Evolutionary conservation across 2,329 filamentous ascomycete species (phyloP).

Genomic region (Lecanosticta acicola): DNA sequence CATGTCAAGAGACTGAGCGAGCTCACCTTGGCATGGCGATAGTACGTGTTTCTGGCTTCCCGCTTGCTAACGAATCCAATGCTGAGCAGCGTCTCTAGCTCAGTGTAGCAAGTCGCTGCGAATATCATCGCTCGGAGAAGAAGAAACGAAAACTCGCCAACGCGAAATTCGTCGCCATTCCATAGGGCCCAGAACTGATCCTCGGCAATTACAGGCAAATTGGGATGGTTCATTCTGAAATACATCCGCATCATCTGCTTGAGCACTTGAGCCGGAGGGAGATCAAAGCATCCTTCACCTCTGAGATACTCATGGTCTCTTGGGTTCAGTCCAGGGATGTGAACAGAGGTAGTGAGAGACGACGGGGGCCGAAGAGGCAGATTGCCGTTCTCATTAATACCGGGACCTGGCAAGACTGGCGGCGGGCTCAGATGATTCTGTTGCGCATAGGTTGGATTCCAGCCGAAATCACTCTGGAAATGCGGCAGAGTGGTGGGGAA

Average conservation of each 20-base stretch:
- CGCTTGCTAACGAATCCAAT: constrained; percentile 20
- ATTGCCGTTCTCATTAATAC: constrained; percentile 5
- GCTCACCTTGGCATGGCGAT: constrained; percentile 18
- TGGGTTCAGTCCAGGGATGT: constrained; percentile 18
- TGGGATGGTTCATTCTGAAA: constrained; percentile 13
- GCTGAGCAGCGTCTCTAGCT: constrained; percentile 13
- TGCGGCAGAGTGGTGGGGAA: constrained; percentile 14
- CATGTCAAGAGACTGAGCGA: too few relatives aligned
- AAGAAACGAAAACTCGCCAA: constrained; percentile 11
- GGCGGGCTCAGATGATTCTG: constrained; percentile 8
- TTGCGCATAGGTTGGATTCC: constrained; percentile 11
- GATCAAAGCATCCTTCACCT: constrained; percentile 15
- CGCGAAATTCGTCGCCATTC: constrained; percentile 10
- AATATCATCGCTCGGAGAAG: constrained; percentile 15
- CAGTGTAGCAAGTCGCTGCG: constrained; percentile 15
- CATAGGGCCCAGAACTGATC: constrained; percentile 14
- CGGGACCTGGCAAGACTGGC: constrained; percentile 10
- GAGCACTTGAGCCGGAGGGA: constrained; percentile 10
- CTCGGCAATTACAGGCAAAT: constrained; percentile 12
- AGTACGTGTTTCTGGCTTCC: constrained; percentile 18
- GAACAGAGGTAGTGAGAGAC: constrained; percentile 7
- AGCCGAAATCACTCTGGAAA: constrained; percentile 9
- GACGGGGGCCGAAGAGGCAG: constrained; percentile 11
- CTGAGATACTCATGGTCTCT: constrained; percentile 16
- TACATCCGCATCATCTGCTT: constrained; percentile 13